Percentiles rank a stretch among this genome's conserved stretches.
Evolutionary conservation across 2,329 filamentous ascomycete genomes (phyloP).

Genomic region (Aspergillus jensenii): DNA sequence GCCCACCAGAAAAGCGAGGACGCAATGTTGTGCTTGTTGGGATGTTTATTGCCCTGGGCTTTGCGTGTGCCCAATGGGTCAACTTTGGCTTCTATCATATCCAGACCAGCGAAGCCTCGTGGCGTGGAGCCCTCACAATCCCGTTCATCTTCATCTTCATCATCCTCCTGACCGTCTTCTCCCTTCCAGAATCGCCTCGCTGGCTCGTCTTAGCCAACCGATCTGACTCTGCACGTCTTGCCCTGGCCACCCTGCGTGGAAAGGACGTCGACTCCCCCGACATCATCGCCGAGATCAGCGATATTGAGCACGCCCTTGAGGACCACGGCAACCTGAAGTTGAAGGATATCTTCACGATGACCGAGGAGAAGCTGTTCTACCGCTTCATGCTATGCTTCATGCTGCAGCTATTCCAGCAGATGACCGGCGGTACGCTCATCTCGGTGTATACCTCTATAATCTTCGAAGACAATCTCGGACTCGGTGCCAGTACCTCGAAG

Average conservation of each 20-base stretch:
- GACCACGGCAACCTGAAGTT: constrained; percentile 42
- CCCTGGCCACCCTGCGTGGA: constrained; percentile 11
- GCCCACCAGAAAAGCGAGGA: background rate
- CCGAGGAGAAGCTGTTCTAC: constrained; percentile 49
- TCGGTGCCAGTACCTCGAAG: background rate
- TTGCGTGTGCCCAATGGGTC: background rate
- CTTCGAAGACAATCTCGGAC: constrained; percentile 9
- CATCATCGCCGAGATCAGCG: constrained; percentile 46
- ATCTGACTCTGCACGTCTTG: constrained; percentile 22
- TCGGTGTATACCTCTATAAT: constrained; percentile 41
- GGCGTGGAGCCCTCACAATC: background rate
- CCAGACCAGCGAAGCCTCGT: background rate
- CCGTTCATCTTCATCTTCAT: constrained; percentile 6
- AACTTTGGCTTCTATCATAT: background rate
- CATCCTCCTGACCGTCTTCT: constrained; percentile 24
- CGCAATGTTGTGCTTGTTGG: background rate
- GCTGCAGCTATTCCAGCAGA: constrained; percentile 49
- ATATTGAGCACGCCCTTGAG: constrained; percentile 48
- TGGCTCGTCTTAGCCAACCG: constrained; percentile 28
- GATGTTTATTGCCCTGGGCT: background rate
- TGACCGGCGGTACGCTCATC: constrained; percentile 30
- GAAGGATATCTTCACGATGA: constrained; percentile 40
- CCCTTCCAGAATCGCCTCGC: constrained; percentile 35
- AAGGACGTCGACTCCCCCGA: constrained; percentile 30
- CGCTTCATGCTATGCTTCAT: constrained; percentile 49